A percentile compares a stretch with the other conserved stretches of the same genome.
Evolutionary conservation across 306 rosid genomes (phyloP).

Genomic region (Cotoneaster glaucophyllus): DNA sequence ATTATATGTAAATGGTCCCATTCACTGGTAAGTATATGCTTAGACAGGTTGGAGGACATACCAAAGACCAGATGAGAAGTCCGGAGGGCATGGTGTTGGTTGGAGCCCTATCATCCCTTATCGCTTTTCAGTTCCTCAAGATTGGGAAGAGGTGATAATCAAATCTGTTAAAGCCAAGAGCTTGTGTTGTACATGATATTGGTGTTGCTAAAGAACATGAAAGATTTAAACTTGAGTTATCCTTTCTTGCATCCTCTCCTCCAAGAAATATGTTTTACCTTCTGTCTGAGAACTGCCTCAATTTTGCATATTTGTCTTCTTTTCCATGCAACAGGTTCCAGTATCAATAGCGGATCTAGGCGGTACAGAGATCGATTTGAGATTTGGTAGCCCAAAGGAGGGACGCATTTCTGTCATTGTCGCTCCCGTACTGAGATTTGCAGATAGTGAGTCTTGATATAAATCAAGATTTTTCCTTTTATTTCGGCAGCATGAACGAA

Average conservation of each 20-base stretch:
- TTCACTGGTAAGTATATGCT: constrained; percentile 40
- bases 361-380: constrained; percentile 93
- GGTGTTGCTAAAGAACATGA: not conserved
- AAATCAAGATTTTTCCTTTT: not conserved
- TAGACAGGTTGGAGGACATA: constrained; percentile 99
- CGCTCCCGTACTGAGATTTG: constrained; percentile 89
- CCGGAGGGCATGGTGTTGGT: constrained; percentile 99
- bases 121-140: constrained; percentile 70
- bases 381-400: constrained; percentile 74
- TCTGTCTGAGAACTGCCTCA: not conserved
- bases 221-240: not conserved
- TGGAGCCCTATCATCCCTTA: constrained; percentile 99
- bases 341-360: constrained; percentile 99
- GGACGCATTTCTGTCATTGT: constrained; percentile 83
- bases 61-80: constrained; percentile 95
- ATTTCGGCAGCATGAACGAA: not conserved
- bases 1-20: constrained; percentile 14
- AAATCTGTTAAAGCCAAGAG: not conserved
- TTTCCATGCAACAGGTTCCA: constrained; percentile 58
- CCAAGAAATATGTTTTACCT: not conserved
- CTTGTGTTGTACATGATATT: not conserved
- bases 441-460: constrained; percentile 49
- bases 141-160: constrained; percentile 81
- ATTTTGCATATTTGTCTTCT: not conserved
- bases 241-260: not conserved